Evolutionary conservation across 306 rosid species (phyloP), one percentile per base, ranked within the genome.

Genomic region (Bauhinia variegata): DNA sequence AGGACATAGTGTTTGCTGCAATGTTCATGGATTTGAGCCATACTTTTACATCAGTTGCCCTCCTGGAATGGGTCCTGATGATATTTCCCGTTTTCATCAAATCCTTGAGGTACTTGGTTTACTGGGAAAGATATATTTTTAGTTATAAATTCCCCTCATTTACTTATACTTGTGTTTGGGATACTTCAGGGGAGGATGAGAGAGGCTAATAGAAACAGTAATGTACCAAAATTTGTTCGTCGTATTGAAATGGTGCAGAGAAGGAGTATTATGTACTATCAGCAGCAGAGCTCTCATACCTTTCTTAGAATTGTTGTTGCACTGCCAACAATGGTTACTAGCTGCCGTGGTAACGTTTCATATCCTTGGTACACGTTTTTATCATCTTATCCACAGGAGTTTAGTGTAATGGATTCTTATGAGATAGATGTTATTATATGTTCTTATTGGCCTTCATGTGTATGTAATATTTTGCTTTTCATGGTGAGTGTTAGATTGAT

Each of bases 1-100:
- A 93, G 99, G 99, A 59, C 91, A 86, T 57, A 90, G 99, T 69
- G 90, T 93, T 48, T 93, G 99, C 76, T 88, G 96, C 85, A 82
- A 88, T 16, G 96, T 90, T 77, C 97, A 93, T 54, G 99, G 99
- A 30, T 93, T 93, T 60, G 97, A 93, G 75, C 99, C 99, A 28
- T 93, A 93, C 73, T 93, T 93, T 77, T 93, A 88, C 78, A 86
- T 88, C 60, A 78, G 73, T 78, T 90, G 96, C 75, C 96, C 95
- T 54, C 82, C 90, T 5, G 97, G 96, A 56, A 88, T 93, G 99
- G 81, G 95, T 59, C 91, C 93, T n/a, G 99, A 93, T 54, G 95
- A 93, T 71, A 85, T 90, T 70, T 82, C 96, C 44, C 60, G 52
- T 51, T 86, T 93, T 70, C 96, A 86, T 79, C 86, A 69, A 78